Evolutionary conservation across 78 protist species (phyloP).

Genomic region (Dictyostelium brefeldianum): DNA sequence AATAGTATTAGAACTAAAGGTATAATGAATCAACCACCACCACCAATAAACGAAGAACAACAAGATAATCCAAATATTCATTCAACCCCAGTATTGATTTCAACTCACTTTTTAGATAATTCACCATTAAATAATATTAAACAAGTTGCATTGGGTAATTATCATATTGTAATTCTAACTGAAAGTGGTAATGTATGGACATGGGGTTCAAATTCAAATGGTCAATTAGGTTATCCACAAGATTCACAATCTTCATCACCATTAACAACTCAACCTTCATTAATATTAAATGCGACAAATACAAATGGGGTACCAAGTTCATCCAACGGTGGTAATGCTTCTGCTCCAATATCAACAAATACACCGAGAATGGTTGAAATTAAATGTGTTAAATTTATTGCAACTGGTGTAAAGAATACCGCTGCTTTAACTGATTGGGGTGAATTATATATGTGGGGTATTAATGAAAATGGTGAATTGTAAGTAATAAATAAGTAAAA

Average conservation of each 20-base stretch:
- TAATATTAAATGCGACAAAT: constrained; percentile 13
- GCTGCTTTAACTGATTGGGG: constrained; percentile 76
- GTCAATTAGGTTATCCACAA: constrained; percentile 60
- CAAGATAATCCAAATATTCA: not conserved
- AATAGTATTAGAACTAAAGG: not conserved
- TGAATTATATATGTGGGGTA: constrained; percentile 80
- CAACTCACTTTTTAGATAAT: constrained; percentile 19
- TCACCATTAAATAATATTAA: constrained; percentile 20
- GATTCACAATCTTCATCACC: not conserved
- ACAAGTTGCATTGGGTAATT: constrained; percentile 71
- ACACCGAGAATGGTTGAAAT: constrained; percentile 64
- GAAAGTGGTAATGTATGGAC: constrained; percentile 80
- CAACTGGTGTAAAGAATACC: constrained; percentile 68
- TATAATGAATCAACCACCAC: constrained; percentile 7
- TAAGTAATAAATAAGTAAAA: too few relatives aligned
- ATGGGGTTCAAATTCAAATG: constrained; percentile 74
- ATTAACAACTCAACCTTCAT: constrained; percentile 1
- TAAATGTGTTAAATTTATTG: constrained; percentile 56
- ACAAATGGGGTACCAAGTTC: constrained; percentile 22
- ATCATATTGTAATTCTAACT: constrained; percentile 65
- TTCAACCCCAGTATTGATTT: constrained; percentile 19
- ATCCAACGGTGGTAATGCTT: constrained; percentile 15
- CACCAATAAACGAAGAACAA: not conserved
- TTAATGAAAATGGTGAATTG: constrained; percentile 65
- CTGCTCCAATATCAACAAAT: not conserved